These are phyloP conservation scores for Fusarium incarnatum DNA, from an alignment of 2,329 filamentous ascomycete genomes.

Conservation along the genomic window DNA sequence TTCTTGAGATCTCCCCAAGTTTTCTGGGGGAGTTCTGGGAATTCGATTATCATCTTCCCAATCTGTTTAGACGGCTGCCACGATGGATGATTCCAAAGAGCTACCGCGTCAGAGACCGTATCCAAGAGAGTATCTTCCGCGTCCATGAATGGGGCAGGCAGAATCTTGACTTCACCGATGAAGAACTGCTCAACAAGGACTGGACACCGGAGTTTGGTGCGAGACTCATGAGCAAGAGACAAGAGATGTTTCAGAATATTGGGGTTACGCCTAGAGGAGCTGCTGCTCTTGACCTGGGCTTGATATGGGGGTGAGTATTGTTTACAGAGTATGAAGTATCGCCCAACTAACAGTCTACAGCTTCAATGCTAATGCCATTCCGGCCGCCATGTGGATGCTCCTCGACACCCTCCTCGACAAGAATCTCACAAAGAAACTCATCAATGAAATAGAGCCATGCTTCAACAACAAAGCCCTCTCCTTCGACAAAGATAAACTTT, in stretches of 20 bases:
- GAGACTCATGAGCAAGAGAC: slow-evolving; percentile 45
- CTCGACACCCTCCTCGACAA: slow-evolving; percentile 28
- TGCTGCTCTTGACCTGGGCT: slow-evolving; percentile 40
- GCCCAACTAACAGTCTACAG: not conserved
- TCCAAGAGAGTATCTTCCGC: slow-evolving; percentile 10
- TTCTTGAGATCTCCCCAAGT: slow-evolving; percentile 25
- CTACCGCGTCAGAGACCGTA: slow-evolving; percentile 31
- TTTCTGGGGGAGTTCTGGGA: slow-evolving; percentile 38
- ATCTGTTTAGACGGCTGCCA: slow-evolving; percentile 34
- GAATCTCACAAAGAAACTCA: slow-evolving; percentile 13
- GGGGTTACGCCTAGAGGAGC: slow-evolving; percentile 25
- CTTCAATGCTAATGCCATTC: slow-evolving; percentile 39
- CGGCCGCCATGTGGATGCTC: slow-evolving; percentile 40
- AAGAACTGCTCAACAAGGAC: slow-evolving; percentile 15
- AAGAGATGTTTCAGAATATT: slow-evolving; percentile 25
- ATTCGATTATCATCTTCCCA: slow-evolving; percentile 35
- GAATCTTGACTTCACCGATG: slow-evolving; percentile 10
- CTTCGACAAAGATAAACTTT: slow-evolving; percentile 38
- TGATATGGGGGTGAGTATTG: slow-evolving; percentile 39
- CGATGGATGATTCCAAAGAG: slow-evolving; percentile 31
- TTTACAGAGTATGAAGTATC: accelerated
- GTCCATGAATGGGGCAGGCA: slow-evolving; percentile 27
- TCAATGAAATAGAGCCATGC: slow-evolving; percentile 29
- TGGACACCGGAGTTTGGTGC: slow-evolving; percentile 43
- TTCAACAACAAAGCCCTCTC: slow-evolving; percentile 16